Base-by-base conservation (phyloP, 805 yeast species). In the Cyberlindnera galapagoensis region DNA sequence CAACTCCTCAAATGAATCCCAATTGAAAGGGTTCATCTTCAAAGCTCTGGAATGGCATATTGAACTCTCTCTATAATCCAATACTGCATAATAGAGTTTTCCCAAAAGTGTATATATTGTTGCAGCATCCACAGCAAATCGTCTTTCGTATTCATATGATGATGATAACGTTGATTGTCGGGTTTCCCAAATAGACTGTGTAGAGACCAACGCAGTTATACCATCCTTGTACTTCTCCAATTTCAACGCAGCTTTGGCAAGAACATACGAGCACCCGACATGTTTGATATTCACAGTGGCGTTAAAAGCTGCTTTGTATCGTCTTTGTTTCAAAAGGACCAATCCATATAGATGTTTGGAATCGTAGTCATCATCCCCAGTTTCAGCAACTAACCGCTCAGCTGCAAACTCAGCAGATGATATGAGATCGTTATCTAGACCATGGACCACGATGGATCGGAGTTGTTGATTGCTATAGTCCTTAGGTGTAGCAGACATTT, bases 391-490 rank as follows among this genome's bases (percentile, higher is more conserved):
- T 15, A 86, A 62, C 42, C 94, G 65, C 54, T 92, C 97, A 12
- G 87, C 75, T 5, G 90, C 78, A 58, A 92, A 85, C 49, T 80
- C 87, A 2, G 97, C 97, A 18, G 88, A 81, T 10, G 65, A 59
- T 27, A 71, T 60, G 39, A 82, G 67, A 49, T 77, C 86, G 38
- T 73, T 71, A 46, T 85, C 94, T 24, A 86, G 56, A 9, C 80
- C 71, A 47, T 84, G 81, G 53, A 83, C 60, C n/a, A 81, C 66
- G 3, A 70, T 59, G 9, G 80, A 68, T 34, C 81, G 63, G 27
- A 78, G 67, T 38, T 74, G 60, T 33, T 63, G 58, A 14, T 51
- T 43, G 16, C 51, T 35, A 34, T 47, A 52, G n/a, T 42, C 47
- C 37, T 51, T 42, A 18, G 30, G n/a, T 26, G 44, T 47, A 48